Base-by-base conservation (phyloP, 257 asterid genomes). In the Forsythia viridissima region DNA sequence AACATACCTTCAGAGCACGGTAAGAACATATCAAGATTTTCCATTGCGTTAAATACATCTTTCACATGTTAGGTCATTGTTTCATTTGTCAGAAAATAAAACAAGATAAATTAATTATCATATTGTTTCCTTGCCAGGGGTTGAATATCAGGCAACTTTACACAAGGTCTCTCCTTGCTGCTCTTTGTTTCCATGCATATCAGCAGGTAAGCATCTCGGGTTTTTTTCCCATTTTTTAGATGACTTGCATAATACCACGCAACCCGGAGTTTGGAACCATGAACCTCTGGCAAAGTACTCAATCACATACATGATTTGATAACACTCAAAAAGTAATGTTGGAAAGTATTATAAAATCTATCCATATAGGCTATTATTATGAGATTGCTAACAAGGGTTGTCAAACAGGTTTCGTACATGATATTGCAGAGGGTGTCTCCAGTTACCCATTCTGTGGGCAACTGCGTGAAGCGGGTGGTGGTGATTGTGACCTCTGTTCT, bases 171-270 rank as follows among this genome's bases (percentile, higher is more conserved):
- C 73, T 88, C 74, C 0, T 88, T 59, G 91, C 88, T 78, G 91
- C 89, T 46, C 86, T 85, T 66, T 83, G 91, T 86, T 88, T 88
- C 88, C 91, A 88, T 83, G 91, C 91, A 24, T 88, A 88, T 76
- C 91, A 88, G 71, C 91, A 88, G 86, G 91, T 85, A 83, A 13
- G 70, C 71, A 18, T 71, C 61, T 59, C 71, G 39, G 12, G 4
- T 6, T 38, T 8, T 18, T 66, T 4, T 69, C 10, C 41, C 24
- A 59, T 43, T 72, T 39, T 5, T 55, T 8, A 55, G 16, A 7
- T 15, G 59, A 55, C 65, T 55, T 16, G 65, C 65, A 55, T 55
- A 55, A 55, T 55, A 55, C 24, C 65, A 18, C 0, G 24, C 24
- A 52, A 52, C 21, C 8, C 0, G 3, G 63, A 52, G 15, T 18